Base-by-base conservation (phyloP, 2,329 filamentous ascomycete genomes). In the Exophiala sp. region DNA sequence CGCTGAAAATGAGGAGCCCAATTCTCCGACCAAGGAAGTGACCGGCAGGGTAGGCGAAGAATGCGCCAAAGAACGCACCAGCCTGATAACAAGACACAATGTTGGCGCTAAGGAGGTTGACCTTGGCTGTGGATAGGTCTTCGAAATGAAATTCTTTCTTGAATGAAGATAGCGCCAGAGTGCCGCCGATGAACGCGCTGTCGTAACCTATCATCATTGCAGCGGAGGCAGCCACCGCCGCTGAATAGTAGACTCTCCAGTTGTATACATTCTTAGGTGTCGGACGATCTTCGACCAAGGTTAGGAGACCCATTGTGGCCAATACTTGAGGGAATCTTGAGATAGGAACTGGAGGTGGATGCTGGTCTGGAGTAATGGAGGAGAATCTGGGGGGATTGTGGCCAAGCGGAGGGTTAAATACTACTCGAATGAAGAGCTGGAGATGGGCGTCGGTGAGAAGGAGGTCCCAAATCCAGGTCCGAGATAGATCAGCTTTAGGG, bases 81-180 rank as follows among this genome's bases (percentile, higher is more conserved):
- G 88, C 89, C 70, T 92, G 89, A 72, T 89, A 91, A 50, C 87
- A 81, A 21, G 86, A 90, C 24, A 91, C 88, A 57, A 91, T 90
- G 68, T 91, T 92, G 63, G 85, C 76, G 65, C 83, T 85, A 44
- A 87, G 73, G 3, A 87, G 70, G 29, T 83, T 78, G 21, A 84
- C 72, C n/a, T 80, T 65, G 2, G 63, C 51, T 0, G 67, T 50
- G 3, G 66, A 69, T 71, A 85, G 80, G 2, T 70, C 64, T 2
- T 68, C 72, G 63, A 91, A 85, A 11, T 74, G 63, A 68, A 92
- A 92, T 66, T 91, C 88, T 1, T 75, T 65, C 41, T 75, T 76
- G 70, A 91, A 91, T 0, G 87, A 87, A 0, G 80, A 75, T 29
- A 92, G 75, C 1, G 86, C 82, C 32, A 91, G 74, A 1, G 88